phyloP scores from a whole-genome alignment of 2,329 filamentous ascomycete genomes.

The Helotiales sp. region DNA sequence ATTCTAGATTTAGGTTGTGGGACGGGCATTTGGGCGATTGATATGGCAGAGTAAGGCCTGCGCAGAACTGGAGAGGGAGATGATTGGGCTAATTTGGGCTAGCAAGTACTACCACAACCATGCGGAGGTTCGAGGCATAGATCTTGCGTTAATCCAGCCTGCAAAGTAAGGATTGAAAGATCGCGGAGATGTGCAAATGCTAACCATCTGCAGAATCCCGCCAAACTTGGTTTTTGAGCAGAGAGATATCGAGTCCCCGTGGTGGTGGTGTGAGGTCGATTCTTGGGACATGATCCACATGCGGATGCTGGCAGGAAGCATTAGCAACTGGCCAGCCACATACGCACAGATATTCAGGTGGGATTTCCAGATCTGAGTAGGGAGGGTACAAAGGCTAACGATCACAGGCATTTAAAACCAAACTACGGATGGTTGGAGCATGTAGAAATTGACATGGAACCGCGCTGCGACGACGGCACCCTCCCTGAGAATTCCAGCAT shows the following conservation, averaged over 20 bases:
- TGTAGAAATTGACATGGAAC: conserved; percentile 84
- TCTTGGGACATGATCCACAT: conserved; percentile 77
- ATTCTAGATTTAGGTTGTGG: conserved; percentile 79
- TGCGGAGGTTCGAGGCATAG: conserved; percentile 64
- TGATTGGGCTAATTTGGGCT: conserved; percentile 20
- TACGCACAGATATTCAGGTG: conserved; percentile 74
- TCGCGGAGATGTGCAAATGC: not conserved
- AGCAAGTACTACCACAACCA: conserved; percentile 55
- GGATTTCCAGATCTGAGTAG: conserved; percentile 39
- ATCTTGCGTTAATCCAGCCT: conserved; percentile 67
- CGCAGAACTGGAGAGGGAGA: conserved; percentile 7
- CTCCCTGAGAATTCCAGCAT: conserved; percentile 63
- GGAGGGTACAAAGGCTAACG: not conserved
- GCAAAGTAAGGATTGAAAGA: conserved; percentile 48
- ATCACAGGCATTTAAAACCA: conserved; percentile 73
- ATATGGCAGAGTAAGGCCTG: conserved; percentile 80
- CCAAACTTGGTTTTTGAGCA: conserved; percentile 70
- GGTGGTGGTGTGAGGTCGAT: conserved; percentile 55
- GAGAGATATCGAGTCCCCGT: conserved; percentile 79
- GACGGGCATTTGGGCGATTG: conserved; percentile 89
- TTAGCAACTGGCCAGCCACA: conserved; percentile 74
- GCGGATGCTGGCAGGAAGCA: conserved; percentile 77
- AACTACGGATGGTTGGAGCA: conserved; percentile 81
- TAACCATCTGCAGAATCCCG: conserved; percentile 62
- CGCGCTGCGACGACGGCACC: conserved; percentile 71